These are phyloP conservation scores for Onygena corvina DNA, from an alignment of 2,329 filamentous ascomycete genomes.

Conservation along the genomic window DNA sequence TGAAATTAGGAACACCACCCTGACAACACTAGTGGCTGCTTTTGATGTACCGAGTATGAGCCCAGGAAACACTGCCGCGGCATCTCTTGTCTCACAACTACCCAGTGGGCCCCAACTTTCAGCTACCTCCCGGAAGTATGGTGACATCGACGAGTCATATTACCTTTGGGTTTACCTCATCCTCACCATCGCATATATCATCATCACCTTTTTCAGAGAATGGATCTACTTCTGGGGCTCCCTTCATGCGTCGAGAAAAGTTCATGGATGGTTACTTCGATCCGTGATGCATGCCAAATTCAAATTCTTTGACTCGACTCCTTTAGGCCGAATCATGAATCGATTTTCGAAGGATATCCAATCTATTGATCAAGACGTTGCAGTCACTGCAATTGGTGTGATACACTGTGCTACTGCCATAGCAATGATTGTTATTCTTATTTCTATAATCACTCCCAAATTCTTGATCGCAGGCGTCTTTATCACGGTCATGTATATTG, in stretches of 20 bases:
- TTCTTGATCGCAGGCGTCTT: constrained; percentile 80
- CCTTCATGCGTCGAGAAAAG: constrained; percentile 68
- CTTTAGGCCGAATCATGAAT: constrained; percentile 93
- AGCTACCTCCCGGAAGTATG: constrained; percentile 16
- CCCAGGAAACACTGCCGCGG: constrained; percentile 26
- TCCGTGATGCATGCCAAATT: constrained; percentile 81
- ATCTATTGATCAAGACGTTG: constrained; percentile 88
- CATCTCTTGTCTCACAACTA: constrained; percentile 23
- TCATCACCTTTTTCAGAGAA: constrained; percentile 73
- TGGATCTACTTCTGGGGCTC: constrained; percentile 87
- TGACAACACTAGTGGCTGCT: constrained; percentile 15
- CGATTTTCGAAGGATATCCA: constrained; percentile 97
- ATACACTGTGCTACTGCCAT: constrained; percentile 57
- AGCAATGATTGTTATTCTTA: constrained; percentile 74
- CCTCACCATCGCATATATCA: constrained; percentile 64
- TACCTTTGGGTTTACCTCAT: constrained; percentile 74
- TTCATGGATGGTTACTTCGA: constrained; percentile 68
- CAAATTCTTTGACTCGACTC: constrained; percentile 94
- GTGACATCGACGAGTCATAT: constrained; percentile 63
- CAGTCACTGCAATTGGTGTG: constrained; percentile 72
- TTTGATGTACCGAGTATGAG: constrained; percentile 28
- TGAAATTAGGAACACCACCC: constrained; percentile 34
- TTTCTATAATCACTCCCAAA: constrained; percentile 75
- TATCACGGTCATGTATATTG: constrained; percentile 70
- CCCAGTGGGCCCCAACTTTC: constrained; percentile 18